Percentiles rank a stretch among this genome's conserved stretches.
Conservation (phyloP, 768 basidiomycete species). For the Lactarius trivialis region DNA sequence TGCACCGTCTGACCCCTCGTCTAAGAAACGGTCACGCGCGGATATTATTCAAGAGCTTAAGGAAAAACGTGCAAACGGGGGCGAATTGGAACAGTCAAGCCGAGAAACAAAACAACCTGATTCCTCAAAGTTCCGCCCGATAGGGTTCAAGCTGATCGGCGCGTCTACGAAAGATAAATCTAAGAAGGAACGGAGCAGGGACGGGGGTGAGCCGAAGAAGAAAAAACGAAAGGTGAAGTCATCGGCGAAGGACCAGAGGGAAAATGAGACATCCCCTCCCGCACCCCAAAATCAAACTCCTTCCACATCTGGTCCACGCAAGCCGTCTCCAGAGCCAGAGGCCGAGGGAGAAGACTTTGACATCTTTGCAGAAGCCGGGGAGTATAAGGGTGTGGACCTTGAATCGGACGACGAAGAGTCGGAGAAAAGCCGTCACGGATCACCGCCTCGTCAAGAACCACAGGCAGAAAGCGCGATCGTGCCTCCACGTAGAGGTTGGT, state of each 20-base stretch:
- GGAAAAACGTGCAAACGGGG: conserved; percentile 39
- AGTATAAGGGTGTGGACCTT: conserved; percentile 65
- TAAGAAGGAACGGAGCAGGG: conserved; percentile 47
- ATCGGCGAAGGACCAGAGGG: conserved; percentile 17
- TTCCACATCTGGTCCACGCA: conserved; percentile 15
- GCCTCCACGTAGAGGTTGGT: conserved; percentile 13
- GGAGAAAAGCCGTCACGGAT: background rate
- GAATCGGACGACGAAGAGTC: conserved; percentile 34
- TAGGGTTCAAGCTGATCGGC: conserved; percentile 63
- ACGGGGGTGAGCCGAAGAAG: conserved; percentile 46
- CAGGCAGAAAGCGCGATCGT: background rate
- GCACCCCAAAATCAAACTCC: conserved; percentile 1
- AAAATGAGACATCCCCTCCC: conserved; percentile 4
- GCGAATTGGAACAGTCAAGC: conserved; percentile 15
- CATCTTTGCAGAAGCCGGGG: conserved; percentile 82
- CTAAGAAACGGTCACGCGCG: conserved; percentile 70
- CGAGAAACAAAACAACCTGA: conserved; percentile 31
- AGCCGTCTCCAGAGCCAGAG: conserved; percentile 33
- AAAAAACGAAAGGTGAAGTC: conserved; percentile 47
- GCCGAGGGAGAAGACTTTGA: conserved; percentile 64
- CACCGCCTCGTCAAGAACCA: background rate
- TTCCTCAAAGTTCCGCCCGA: conserved; percentile 39
- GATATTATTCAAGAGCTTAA: conserved; percentile 72
- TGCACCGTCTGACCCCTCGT: conserved; percentile 23
- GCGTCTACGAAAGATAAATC: conserved; percentile 31